These are phyloP conservation scores for Blastobotrys illinoisensis DNA, from an alignment of 1,139 yeast species.

Conservation along the genomic window DNA sequence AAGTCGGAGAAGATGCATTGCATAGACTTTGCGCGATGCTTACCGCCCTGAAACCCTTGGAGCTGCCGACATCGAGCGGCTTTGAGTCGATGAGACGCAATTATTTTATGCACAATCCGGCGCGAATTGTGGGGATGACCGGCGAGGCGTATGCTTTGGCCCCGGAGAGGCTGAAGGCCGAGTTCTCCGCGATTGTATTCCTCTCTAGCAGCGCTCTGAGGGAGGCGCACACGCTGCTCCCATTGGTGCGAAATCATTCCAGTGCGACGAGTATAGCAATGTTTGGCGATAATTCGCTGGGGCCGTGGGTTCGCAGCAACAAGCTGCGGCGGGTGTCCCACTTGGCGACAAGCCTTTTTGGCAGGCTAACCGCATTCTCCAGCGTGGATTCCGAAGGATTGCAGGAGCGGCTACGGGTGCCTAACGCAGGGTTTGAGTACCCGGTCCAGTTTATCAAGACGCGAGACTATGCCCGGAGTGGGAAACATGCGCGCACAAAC, in stretches of 20 bases:
- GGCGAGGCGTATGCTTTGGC: background rate
- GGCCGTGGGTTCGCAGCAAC: background rate
- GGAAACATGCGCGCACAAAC: conserved; percentile 23
- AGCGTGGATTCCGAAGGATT: background rate
- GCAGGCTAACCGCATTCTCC: background rate
- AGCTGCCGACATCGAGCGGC: background rate
- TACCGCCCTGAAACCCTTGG: background rate
- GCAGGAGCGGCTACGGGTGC: background rate
- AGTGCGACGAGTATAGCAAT: background rate
- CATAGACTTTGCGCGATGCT: background rate
- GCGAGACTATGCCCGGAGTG: conserved; percentile 22
- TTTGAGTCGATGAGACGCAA: background rate
- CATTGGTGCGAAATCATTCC: background rate
- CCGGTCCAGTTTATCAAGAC: conserved; percentile 39
- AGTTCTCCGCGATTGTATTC: background rate
- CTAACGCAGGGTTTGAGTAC: conserved; percentile 41
- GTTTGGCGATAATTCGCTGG: background rate
- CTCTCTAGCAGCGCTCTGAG: background rate
- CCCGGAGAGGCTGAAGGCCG: background rate
- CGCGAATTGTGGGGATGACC: background rate
- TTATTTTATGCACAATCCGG: background rate
- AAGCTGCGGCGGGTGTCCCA: background rate
- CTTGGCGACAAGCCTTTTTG: background rate
- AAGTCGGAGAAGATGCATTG: background rate
- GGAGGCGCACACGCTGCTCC: background rate